Conservation (phyloP, 352 stramenopile species). For the Globisporangium rhizosaccharum region DNA sequence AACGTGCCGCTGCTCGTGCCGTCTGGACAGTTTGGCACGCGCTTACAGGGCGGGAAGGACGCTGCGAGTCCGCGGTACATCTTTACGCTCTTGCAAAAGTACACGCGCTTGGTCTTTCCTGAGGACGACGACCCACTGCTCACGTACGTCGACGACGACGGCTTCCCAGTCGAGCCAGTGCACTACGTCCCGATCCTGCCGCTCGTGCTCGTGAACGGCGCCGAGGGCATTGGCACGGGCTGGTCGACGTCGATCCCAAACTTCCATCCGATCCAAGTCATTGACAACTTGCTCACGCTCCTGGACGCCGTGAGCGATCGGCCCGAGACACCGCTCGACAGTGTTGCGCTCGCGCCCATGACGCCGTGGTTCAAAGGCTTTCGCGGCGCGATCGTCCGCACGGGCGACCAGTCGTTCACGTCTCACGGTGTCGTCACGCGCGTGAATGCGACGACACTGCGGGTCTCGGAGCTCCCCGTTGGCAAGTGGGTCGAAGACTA, state of each 20-base stretch:
- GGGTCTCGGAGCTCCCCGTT: constrained; percentile 96
- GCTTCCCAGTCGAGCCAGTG: constrained; percentile 95
- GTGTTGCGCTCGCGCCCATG: constrained; percentile 61
- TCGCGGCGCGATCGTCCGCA: constrained; percentile 82
- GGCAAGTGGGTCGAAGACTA: constrained; percentile 99
- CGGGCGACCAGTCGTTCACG: constrained; percentile 60
- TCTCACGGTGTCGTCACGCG: constrained; percentile 67
- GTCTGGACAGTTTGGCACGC: constrained; percentile 98
- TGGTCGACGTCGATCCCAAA: constrained; percentile 96
- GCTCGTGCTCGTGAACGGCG: constrained; percentile 97
- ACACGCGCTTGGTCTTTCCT: constrained; percentile 96
- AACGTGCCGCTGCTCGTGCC: constrained; percentile 98
- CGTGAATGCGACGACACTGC: constrained; percentile 91
- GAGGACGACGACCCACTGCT: constrained; percentile 97
- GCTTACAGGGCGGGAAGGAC: constrained; percentile 98
- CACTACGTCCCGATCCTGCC: constrained; percentile 97
- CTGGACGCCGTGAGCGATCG: constrained; percentile 62
- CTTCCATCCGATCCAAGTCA: constrained; percentile 95
- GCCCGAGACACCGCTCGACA: constrained; percentile 23
- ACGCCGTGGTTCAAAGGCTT: constrained; percentile 96
- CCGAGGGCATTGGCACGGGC: constrained; percentile 98
- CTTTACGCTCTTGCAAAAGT: constrained; percentile 95
- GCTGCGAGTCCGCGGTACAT: constrained; percentile 97
- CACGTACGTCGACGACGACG: constrained; percentile 97
- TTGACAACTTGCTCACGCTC: constrained; percentile 90